Evolutionary conservation across 768 basidiomycete species (phyloP), one percentile per base, ranked within the genome.

Genomic region (Mrakia blollopis): DNA sequence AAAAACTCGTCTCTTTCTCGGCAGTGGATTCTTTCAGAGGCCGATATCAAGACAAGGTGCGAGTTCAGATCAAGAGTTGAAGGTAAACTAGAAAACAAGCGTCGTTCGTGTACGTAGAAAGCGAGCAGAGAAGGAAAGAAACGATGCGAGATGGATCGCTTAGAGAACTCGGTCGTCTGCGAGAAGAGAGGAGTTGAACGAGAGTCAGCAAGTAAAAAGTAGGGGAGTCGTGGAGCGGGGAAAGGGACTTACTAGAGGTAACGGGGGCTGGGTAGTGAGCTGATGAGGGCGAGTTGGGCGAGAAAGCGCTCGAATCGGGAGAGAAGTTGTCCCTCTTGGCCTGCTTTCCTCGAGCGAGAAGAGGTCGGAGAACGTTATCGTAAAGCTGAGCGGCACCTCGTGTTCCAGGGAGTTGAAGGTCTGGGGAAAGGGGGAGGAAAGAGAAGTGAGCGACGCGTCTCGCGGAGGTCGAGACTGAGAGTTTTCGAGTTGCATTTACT

Each of bases 301-400:
- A 65, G 57, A 28, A n/a, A 8, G 57, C 28, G 28, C 25, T 25
- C 13, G 57, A 57, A 4, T 23, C 18, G 18, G 52, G 23, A 9
- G 52, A 54, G 25, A n/a, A 21, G 18, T n/a, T n/a, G 23, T 57
- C 57, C 25, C 9, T 57, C 57, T 57, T 57, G 23, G 8, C 57
- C 57, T 57, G 23, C 39, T 28, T 39, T 44, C 41, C n/a, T 47
- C 50, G 71, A 28, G 54, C 54, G 81, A 97, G 87, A 70, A 93
- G 84, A 57, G 94, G 95, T 83, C 91, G 91, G 83, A 98, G 84
- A 75, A 92, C 86, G 80, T 86, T 86, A 81, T 87, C 84, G 86
- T 97, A 96, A 50, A 92, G 86, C 75, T 86, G 85, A 88, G 92
- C 91, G 68, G 96, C 96, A 79, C 96, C 96, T 54, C 74, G 39